Conservation (phyloP, 1,284 basidiomycete species). For the Cutaneotrichosporon mucoides region DNA sequence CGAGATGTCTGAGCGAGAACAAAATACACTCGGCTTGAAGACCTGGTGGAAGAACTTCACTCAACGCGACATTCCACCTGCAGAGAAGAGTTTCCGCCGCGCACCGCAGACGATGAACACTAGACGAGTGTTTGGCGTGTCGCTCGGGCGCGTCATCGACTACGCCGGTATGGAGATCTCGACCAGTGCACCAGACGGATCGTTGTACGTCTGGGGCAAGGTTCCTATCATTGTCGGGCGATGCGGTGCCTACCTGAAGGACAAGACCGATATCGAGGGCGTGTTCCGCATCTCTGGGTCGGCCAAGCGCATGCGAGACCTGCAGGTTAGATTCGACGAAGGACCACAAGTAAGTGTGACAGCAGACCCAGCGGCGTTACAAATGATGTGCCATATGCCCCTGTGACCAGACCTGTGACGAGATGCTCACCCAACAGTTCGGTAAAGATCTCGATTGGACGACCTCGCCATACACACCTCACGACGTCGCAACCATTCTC, state of each 20-base stretch:
- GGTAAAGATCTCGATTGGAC: slow-evolving; percentile 92
- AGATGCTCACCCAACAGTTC: slow-evolving; percentile 59
- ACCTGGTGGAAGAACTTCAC: slow-evolving; percentile 75
- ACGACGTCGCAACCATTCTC: slow-evolving; percentile 95
- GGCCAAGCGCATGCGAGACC: slow-evolving; percentile 89
- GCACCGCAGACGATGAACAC: slow-evolving; percentile 11
- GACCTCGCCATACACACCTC: slow-evolving; percentile 75
- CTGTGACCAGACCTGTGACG: too few relatives aligned
- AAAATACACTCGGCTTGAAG: slow-evolving; percentile 55
- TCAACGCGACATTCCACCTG: neutral
- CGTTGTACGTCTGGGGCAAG: slow-evolving; percentile 80
- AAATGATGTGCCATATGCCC: too few relatives aligned
- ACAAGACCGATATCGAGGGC: slow-evolving; percentile 88
- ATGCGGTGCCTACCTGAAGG: slow-evolving; percentile 87
- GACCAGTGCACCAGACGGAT: slow-evolving; percentile 74
- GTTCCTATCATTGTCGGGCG: slow-evolving; percentile 97
- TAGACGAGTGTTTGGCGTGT: slow-evolving; percentile 71
- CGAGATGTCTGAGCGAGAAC: slow-evolving; percentile 28
- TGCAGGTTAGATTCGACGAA: slow-evolving; percentile 83
- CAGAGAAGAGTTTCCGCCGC: slow-evolving; percentile 5
- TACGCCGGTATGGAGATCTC: slow-evolving; percentile 92
- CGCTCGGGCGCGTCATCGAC: slow-evolving; percentile 74
- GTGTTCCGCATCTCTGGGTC: slow-evolving; percentile 93
- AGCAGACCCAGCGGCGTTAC: too few relatives aligned
- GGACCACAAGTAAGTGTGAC: slow-evolving; percentile 76